Base-by-base conservation (phyloP, 2,329 filamentous ascomycete species). In the Alternaria metachromatica region DNA sequence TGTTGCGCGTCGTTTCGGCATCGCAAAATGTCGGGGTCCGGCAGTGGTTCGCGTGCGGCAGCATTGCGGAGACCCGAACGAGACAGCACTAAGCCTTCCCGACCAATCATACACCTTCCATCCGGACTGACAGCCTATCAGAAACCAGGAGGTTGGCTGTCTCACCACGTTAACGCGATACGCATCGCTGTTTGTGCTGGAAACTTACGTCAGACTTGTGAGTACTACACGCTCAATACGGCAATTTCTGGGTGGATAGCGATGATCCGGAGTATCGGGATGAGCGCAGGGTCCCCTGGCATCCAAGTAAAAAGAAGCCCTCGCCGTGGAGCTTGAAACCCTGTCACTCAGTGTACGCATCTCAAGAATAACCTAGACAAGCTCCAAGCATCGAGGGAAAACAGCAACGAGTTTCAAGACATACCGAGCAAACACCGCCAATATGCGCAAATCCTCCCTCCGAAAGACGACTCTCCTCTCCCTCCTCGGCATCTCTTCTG, bases 361-460 rank as follows among this genome's bases (percentile, higher is more conserved):
- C 20, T 25, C 37, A 21, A 23, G 13, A 41, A 21, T 1, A 37
- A 13, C 10, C 10, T 6, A 41, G 20, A 2, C 18, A 51, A 51
- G 15, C 12, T 20, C 6, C 18, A 20, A 15, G 8, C 13, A 4
- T 13, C 18, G 26, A 30, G 7, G 13, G 12, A 6, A 21, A 6
- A 51, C 11, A 48, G 13, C 8, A 23, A 37, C 49, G 4, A 37
- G n/a, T 11, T 15, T 9, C 10, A 37, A 50, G 10, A 26, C 20
- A 9, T 20, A 33, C 26, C 33, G 7, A 48, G 23, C 1, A 44
- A 33, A 37, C 28, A 25, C 28, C 30, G 15, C 21, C 61, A 68
- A 61, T 43, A 72, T 71, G 69, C 64, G 62, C 26, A 55, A 54
- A 53, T 58, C 63, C 1, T 20, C 55, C 3, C 54, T 70, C 41